These are phyloP conservation scores for Delonix regia DNA, from an alignment of 306 rosid genomes.

Conservation along the genomic window DNA sequence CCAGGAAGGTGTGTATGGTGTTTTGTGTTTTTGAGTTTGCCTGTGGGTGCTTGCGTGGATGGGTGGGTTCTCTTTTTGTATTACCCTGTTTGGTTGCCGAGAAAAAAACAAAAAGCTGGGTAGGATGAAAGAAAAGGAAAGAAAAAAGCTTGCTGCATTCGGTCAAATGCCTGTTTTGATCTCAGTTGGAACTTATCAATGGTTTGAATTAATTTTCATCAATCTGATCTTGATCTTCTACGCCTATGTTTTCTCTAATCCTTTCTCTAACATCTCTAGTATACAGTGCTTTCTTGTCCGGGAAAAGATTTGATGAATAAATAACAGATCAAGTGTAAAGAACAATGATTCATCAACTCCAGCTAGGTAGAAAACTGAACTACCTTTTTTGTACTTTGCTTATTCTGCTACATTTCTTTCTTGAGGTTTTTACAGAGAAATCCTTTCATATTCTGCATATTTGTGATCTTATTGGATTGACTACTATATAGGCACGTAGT, in stretches of 20 bases:
- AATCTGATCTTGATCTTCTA: constrained; percentile 33
- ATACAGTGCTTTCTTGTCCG: background rate
- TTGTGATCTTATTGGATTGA: constrained; percentile 19
- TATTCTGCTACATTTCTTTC: background rate
- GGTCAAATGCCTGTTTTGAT: constrained; percentile 19
- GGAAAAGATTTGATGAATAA: background rate
- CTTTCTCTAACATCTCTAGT: background rate
- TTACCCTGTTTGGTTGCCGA: constrained; percentile 42
- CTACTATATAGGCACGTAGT: constrained; percentile 24
- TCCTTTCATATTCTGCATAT: constrained; percentile 17
- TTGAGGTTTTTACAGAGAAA: constrained; percentile 10
- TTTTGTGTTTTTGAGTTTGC: constrained; percentile 15
- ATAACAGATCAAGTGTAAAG: constrained; percentile 32
- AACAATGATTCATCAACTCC: constrained; percentile 21
- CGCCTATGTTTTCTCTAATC: background rate
- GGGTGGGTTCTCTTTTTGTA: background rate
- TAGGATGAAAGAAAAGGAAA: constrained; percentile 32
- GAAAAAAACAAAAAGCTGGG: constrained; percentile 34
- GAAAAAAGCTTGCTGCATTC: constrained; percentile 30
- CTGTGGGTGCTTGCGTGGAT: constrained; percentile 24
- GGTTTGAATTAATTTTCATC: constrained; percentile 23
- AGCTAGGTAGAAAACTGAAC: constrained; percentile 18
- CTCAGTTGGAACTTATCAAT: constrained; percentile 7
- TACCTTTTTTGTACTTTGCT: constrained; percentile 12
- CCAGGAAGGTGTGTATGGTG: constrained; percentile 22